Evolutionary conservation across 1,284 basidiomycete species (phyloP), one percentile per base, ranked within the genome.

Genomic region (Trametes sp.): DNA sequence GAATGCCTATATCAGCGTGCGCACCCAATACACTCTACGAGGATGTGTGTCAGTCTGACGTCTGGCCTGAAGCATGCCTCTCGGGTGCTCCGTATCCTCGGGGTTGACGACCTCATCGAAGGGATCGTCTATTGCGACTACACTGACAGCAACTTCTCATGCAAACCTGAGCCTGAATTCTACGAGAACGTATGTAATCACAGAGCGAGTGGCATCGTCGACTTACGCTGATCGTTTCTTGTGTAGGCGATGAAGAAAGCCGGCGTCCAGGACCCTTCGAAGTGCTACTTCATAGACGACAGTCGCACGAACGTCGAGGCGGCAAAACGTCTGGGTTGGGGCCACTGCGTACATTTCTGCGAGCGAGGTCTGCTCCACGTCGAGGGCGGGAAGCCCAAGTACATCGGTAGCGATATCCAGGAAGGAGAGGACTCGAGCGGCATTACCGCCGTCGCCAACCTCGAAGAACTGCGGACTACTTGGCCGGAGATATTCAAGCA

Each of bases 111-210:
- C 70, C 84, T 88, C 54, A 80, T 96, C 59, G 94, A 96, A 69
- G 92, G 87, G 14, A 74, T 95, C 16, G 84, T 94, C 10, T 96
- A 82, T 72, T 96, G 94, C 72, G 88, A 96, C 76, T 96, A 96
- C 69, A 77, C 81, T 9, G 70, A 85, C 41, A 80, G 84, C 16
- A 75, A 90, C 63, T 94, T 96, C 75, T 81, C 83, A 6, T 95
- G 94, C 80, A 96, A 96, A 72, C 94, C 94, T 10, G 92, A 96
- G 68, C 74, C 84, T 2, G 82, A 85, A 58, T 94, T 82, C 72
- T 95, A 90, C 70, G 72, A 79, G 45, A 78, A 84, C 74, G 92
- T 91, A 63, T 53, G 73, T 29, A 50, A 29, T 13, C n/a, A n/a
- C n/a, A n/a, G 52, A 31, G 19, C 31, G 21, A 28, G 44, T 57